These are phyloP conservation scores for Carex parvula DNA, from an alignment of 176 grass and related monocot species.

Conservation along the genomic window DNA sequence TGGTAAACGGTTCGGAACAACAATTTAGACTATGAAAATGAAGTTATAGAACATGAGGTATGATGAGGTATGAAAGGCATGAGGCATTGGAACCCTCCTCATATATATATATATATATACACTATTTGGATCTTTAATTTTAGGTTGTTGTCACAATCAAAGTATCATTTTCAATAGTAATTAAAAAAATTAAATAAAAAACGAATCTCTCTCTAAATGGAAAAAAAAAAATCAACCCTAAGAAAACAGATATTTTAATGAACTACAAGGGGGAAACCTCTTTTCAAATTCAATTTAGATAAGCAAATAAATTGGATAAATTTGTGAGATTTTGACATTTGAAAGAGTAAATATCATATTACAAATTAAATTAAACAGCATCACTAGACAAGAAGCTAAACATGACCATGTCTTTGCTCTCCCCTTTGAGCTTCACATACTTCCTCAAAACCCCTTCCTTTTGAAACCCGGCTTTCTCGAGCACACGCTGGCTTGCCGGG, in stretches of 20 bases:
- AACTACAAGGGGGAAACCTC: neutral
- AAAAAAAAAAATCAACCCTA: neutral
- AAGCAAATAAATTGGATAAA: neutral
- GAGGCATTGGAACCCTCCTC: no score
- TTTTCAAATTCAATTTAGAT: neutral
- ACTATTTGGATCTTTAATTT: neutral
- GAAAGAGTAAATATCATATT: no score
- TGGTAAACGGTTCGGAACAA: no score
- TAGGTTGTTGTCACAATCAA: neutral
- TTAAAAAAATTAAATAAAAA: neutral
- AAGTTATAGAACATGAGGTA: no score
- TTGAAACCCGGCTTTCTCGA: conserved; percentile 80
- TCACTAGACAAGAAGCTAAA: conserved; percentile 44
- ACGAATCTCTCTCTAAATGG: neutral
- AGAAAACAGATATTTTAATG: neutral
- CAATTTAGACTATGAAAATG: no score
- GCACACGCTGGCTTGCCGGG: conserved; percentile 68
- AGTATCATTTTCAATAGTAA: neutral
- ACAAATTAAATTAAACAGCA: conserved; percentile 3
- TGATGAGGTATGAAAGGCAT: no score
- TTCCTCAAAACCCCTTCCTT: conserved; percentile 49
- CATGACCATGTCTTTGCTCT: conserved; percentile 63
- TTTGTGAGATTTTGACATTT: no score
- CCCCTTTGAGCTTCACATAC: conserved; percentile 55
- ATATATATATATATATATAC: no score